Evolutionary conservation across 2,329 filamentous ascomycete genomes (phyloP).

Genomic region (Curvularia sp.): DNA sequence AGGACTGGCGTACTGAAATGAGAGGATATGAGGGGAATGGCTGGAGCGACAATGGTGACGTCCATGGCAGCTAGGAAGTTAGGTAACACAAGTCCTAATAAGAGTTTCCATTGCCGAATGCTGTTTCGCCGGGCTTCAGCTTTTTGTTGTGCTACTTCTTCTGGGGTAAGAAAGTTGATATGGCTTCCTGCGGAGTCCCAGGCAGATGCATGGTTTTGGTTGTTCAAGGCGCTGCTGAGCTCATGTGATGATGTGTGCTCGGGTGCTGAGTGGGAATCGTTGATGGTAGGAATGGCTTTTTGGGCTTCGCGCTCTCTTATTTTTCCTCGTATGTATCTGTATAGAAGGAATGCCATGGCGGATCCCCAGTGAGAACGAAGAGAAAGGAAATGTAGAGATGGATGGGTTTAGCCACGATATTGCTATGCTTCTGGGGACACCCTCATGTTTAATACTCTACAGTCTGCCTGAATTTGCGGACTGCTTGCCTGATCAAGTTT

Average conservation of each 20-base stretch:
- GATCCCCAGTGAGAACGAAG: background rate
- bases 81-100: conserved; percentile 65
- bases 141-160: conserved; percentile 22
- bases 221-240: background rate
- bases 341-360: conserved; percentile 37
- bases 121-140: conserved; percentile 25
- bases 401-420: background rate
- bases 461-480: conserved; percentile 2
- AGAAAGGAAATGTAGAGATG: background rate
- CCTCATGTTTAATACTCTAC: conserved; percentile 16
- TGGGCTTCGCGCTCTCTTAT: conserved; percentile 29
- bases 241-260: conserved; percentile 12
- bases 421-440: background rate
- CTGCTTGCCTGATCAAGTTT: conserved; percentile 14
- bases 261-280: conserved; percentile 35
- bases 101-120: conserved; percentile 65
- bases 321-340: conserved; percentile 37
- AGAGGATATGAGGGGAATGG: conserved; percentile 67
- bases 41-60: conserved; percentile 68
- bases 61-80: conserved; percentile 69
- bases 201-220: background rate
- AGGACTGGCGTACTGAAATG: conserved; percentile 63
- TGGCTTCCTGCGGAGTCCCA: conserved; percentile 9
- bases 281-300: conserved; percentile 29
- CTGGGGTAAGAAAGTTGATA: conserved; percentile 20